Conservation (phyloP, 1,139 yeast genomes). For the Yamadazyma atlantica region DNA sequence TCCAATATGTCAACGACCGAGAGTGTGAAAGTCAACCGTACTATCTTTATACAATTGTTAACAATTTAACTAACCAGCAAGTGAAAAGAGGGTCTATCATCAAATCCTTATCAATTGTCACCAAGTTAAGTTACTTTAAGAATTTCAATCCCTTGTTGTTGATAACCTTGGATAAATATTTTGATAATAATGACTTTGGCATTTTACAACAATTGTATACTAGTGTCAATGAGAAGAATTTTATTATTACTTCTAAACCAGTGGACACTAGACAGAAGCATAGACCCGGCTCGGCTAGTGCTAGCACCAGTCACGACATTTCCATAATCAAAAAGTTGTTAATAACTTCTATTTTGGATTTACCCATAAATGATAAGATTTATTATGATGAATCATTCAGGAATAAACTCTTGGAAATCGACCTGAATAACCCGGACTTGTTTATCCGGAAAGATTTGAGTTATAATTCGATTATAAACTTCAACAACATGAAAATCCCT, state of each 20-base stretch:
- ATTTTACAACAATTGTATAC: slow-evolving; percentile 30
- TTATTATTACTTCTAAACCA: slow-evolving; percentile 21
- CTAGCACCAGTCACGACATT: slow-evolving; percentile 13
- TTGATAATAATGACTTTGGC: slow-evolving; percentile 23
- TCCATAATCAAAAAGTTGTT: slow-evolving; percentile 38
- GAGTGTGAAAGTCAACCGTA: slow-evolving; percentile 44
- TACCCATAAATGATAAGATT: slow-evolving; percentile 47
- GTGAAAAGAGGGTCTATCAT: slow-evolving; percentile 57
- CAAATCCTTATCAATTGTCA: slow-evolving; percentile 55
- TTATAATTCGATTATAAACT: slow-evolving; percentile 38
- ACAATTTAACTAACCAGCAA: slow-evolving; percentile 44
- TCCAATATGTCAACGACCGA: slow-evolving; percentile 39
- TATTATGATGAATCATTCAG: slow-evolving; percentile 42
- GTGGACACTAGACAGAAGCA: neutral
- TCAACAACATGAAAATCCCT: slow-evolving; percentile 44
- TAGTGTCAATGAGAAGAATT: slow-evolving; percentile 35
- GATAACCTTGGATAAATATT: slow-evolving; percentile 52
- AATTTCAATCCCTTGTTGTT: slow-evolving; percentile 58
- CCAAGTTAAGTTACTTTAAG: slow-evolving; percentile 52
- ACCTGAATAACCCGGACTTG: slow-evolving; percentile 27
- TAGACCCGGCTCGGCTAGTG: neutral
- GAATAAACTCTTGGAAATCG: slow-evolving; percentile 34
- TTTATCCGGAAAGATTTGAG: slow-evolving; percentile 46
- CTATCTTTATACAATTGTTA: slow-evolving; percentile 57
- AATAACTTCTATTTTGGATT: slow-evolving; percentile 45